Base-by-base conservation (phyloP, 2,329 filamentous ascomycete genomes). In the Pseudocercospora eumusae region DNA sequence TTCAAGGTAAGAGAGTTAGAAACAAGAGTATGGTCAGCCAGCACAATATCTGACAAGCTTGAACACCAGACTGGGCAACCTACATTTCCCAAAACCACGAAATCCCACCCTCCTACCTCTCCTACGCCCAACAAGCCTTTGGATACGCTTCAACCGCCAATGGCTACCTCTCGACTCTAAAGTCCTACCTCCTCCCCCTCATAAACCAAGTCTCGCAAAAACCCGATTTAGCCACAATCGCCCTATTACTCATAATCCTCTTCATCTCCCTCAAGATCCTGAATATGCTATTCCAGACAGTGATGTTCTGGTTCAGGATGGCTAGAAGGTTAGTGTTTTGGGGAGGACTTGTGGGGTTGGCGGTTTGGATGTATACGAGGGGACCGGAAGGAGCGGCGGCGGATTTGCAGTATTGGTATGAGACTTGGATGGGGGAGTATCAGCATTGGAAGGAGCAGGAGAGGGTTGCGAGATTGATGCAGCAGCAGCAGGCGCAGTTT, bases 231-330 rank as follows among this genome's bases (percentile, higher is more conserved):
- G 75, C 83, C 52, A 79, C 83, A 9, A 76, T 88, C 56, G 79
- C 81, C 13, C 70, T 87, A 8, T 78, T 90, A 3, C 76, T 88
- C 49, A 68, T 87, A 28, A 77, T 87, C 59, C 75, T 93, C 56
- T 80, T 92, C 72, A 74, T 93, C 60, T 82, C 81, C 11, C 76
- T 88, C 62, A 84, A 85, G 66, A 80, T 95, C 45, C 78, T 88
- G 66, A 83, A 88, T 73, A 88, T 89, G 79, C 79, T 92, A 18
- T 86, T 87, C 64, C 84, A 91, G 63, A 78, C 91, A 20, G 81
- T 96, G 61, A 79, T 92, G 72, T 96, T 88, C 79, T 92, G 91
- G 86, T 84, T 92, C 57, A 80, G 84, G n/a, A 73, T 96, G 59
- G 81, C 82, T 10, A 75, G 91, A 65, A 78, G 83, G 23, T 68